Evolutionary conservation across 164 flowering plant genomes (phyloP).

Genomic region (Macadamia integrifolia): DNA sequence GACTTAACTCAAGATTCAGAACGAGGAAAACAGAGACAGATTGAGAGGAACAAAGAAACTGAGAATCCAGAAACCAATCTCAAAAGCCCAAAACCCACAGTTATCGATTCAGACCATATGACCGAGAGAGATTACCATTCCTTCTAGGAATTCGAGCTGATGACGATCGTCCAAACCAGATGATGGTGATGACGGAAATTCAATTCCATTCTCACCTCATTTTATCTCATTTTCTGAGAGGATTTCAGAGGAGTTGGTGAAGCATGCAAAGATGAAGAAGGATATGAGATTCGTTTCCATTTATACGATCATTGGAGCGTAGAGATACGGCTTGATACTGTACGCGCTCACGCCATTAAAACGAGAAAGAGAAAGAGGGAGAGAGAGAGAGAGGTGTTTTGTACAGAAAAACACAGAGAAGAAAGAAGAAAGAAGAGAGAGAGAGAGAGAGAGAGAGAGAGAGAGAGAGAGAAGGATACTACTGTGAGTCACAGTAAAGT

Average conservation of each 20-base stretch:
- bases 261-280: conserved; percentile 30
- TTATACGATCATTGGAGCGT: conserved; percentile 14
- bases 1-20: conserved; percentile 3
- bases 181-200: conserved; percentile 12
- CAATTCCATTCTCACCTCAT: conserved; percentile 19
- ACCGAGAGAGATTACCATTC: conserved; percentile 22
- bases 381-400: background rate
- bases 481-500: background rate
- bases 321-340: conserved; percentile 9
- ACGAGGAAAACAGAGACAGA: background rate
- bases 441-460: conserved; percentile 4
- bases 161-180: background rate
- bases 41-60: background rate
- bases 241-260: conserved; percentile 19
- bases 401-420: background rate
- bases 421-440: background rate
- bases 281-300: conserved; percentile 6
- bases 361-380: background rate
- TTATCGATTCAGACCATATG: conserved; percentile 9
- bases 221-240: conserved; percentile 14
- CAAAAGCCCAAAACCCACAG: conserved; percentile 20
- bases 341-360: conserved; percentile 17
- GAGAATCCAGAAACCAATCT: conserved; percentile 2
- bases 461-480: conserved; percentile 8
- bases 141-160: conserved; percentile 3